phyloP scores from a whole-genome alignment of 306 rosid genomes.

The Sicyos baderoa region DNA sequence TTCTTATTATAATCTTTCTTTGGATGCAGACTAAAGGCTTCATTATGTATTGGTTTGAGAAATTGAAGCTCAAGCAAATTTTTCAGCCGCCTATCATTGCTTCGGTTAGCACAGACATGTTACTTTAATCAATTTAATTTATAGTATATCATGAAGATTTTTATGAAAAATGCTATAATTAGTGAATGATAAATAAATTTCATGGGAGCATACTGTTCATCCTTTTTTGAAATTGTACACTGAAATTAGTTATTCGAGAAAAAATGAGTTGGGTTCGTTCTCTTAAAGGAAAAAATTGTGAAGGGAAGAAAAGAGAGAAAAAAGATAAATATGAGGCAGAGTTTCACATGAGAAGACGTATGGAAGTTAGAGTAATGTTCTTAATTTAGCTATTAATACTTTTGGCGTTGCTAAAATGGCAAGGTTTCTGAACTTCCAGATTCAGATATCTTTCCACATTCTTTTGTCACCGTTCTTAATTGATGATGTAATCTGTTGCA shows the following conservation, averaged over 20 bases:
- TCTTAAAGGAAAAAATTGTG: neutral
- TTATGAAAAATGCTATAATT: neutral
- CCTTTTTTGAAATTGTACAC: neutral
- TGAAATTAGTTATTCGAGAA: neutral
- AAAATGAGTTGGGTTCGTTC: neutral
- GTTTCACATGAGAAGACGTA: neutral
- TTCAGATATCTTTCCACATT: neutral
- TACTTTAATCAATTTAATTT: neutral
- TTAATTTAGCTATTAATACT: neutral
- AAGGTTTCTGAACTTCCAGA: conserved; percentile 11
- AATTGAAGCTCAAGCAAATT: conserved; percentile 86
- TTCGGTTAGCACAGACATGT: conserved; percentile 52
- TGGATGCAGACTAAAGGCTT: conserved; percentile 50
- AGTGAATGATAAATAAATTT: neutral
- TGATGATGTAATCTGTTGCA: conserved; percentile 29
- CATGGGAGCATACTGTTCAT: neutral
- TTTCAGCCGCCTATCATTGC: conserved; percentile 95
- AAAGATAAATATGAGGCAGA: neutral
- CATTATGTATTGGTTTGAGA: conserved; percentile 40
- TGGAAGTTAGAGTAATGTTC: no score
- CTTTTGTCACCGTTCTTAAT: neutral
- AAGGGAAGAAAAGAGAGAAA: neutral
- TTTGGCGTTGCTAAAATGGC: neutral
- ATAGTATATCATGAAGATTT: neutral
- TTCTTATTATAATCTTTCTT: conserved; percentile 19